Evolutionary conservation across 495 filamentous ascomycete genomes (phyloP).

Genomic region (Glarea lozoyensis): DNA sequence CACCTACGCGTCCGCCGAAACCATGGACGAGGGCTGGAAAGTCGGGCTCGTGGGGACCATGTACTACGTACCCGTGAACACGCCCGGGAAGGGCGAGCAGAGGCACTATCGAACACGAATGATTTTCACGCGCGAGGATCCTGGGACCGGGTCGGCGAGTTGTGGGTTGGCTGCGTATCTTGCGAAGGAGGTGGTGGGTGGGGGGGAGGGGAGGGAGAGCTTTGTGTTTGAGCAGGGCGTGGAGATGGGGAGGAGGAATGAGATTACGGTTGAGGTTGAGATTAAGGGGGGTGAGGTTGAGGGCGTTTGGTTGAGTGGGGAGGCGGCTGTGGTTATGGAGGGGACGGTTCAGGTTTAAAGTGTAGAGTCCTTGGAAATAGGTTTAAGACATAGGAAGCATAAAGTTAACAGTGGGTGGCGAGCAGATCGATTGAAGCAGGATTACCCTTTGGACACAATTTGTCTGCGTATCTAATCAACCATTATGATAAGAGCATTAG

Average conservation of each 20-base stretch:
- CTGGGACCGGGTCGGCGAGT: conserved; percentile 60
- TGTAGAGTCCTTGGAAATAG: no score
- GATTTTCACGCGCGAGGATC: conserved; percentile 53
- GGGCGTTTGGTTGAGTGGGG: conserved; percentile 44
- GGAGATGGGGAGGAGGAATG: conserved; percentile 67
- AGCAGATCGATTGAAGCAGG: no score
- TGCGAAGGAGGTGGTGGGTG: conserved; percentile 15
- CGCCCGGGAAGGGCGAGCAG: no score
- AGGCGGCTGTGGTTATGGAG: conserved; percentile 49
- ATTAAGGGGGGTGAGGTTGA: conserved; percentile 34
- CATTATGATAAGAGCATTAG: no score
- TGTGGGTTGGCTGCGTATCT: conserved; percentile 49
- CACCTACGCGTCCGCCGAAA: neutral
- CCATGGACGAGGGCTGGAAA: conserved; percentile 50
- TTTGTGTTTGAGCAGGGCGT: conserved; percentile 63
- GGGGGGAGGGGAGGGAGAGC: conserved; percentile 7
- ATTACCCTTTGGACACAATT: no score
- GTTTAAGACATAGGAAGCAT: no score
- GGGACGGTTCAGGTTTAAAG: conserved; percentile 28
- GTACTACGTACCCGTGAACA: conserved; percentile 43
- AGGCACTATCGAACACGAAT: conserved; percentile 39
- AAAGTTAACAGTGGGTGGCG: no score
- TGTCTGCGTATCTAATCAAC: no score
- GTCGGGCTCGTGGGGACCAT: conserved; percentile 44
- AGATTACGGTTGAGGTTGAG: conserved; percentile 31